phyloP scores from a whole-genome alignment of 2,329 filamentous ascomycete species.

The Juglanconis juglandina region DNA sequence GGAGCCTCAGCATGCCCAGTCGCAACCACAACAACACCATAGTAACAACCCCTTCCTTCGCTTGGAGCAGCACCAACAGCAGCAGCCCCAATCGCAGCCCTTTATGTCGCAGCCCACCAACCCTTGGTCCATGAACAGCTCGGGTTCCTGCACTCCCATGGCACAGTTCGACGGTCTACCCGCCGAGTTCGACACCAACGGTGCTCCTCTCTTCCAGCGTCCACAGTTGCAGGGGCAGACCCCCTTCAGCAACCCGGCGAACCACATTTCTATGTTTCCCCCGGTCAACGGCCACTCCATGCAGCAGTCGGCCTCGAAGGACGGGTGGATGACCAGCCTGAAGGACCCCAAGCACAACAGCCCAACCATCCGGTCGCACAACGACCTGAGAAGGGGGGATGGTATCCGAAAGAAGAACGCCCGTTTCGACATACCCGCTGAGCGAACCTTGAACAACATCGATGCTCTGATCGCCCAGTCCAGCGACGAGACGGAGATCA shows the following conservation, averaged over 20 bases:
- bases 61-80: slow-evolving; percentile 49
- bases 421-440: slow-evolving; percentile 90
- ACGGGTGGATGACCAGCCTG: slow-evolving; percentile 48
- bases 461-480: slow-evolving; percentile 87
- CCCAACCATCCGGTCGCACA: slow-evolving; percentile 69
- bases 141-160: slow-evolving; percentile 71
- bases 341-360: slow-evolving; percentile 60
- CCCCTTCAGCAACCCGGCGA: slow-evolving; percentile 51
- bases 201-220: slow-evolving; percentile 49
- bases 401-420: slow-evolving; percentile 99
- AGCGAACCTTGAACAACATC: slow-evolving; percentile 91
- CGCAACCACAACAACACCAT: slow-evolving; percentile 24
- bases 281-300: slow-evolving; percentile 45
- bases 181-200: slow-evolving; percentile 50
- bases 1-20: slow-evolving; percentile 36
- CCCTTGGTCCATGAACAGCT: slow-evolving; percentile 64
- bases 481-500: slow-evolving; percentile 87
- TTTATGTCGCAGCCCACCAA: slow-evolving; percentile 38
- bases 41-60: slow-evolving; percentile 67
- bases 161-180: slow-evolving; percentile 64
- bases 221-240: slow-evolving; percentile 50
- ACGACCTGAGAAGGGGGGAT: slow-evolving; percentile 73
- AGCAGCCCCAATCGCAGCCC: slow-evolving; percentile 32
- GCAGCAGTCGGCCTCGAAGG: slow-evolving; percentile 56
- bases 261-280: slow-evolving; percentile 53